A percentile compares a stretch with the other conserved stretches of the same genome.
phyloP scores from a whole-genome alignment of 371 early-diverging fungal genomes.

The Apophysomyces elegans region DNA sequence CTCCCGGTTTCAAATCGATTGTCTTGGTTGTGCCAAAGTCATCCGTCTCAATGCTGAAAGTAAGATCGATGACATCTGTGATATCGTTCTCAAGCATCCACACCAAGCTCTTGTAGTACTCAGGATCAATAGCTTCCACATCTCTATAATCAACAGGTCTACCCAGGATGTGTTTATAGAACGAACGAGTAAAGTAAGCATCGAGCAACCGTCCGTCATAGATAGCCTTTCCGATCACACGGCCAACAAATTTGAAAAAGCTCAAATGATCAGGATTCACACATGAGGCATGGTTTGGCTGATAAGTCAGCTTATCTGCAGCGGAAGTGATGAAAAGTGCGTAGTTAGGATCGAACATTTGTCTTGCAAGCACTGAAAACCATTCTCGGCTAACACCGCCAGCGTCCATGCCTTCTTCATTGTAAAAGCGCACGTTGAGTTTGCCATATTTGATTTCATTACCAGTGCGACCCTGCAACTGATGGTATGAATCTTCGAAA shows the following conservation, averaged over 20 bases:
- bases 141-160: slow-evolving; percentile 93
- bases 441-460: slow-evolving; percentile 94
- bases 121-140: slow-evolving; percentile 97
- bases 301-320: slow-evolving; percentile 94
- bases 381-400: slow-evolving; percentile 99
- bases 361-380: slow-evolving; percentile 95
- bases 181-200: slow-evolving; percentile 97
- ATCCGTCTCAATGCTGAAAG: slow-evolving; percentile 93
- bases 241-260: slow-evolving; percentile 98
- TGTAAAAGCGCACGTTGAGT: slow-evolving; percentile 92
- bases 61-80: slow-evolving; percentile 93
- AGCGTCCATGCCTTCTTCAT: slow-evolving; percentile 98
- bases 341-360: slow-evolving; percentile 99
- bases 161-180: slow-evolving; percentile 97
- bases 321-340: slow-evolving; percentile 97
- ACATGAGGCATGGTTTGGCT: slow-evolving; percentile 94
- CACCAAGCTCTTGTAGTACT: slow-evolving; percentile 95
- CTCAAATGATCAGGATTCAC: slow-evolving; percentile 96
- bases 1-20: slow-evolving; percentile 90
- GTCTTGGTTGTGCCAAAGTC: slow-evolving; percentile 89
- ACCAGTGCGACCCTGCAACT: slow-evolving; percentile 88
- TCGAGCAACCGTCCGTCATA: slow-evolving; percentile 95
- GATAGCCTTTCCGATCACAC: slow-evolving; percentile 98
- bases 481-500: slow-evolving; percentile 97
- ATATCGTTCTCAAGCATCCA: slow-evolving; percentile 99